Base-by-base conservation (phyloP, 768 basidiomycete species). In the Psilocybe cyanescens region DNA sequence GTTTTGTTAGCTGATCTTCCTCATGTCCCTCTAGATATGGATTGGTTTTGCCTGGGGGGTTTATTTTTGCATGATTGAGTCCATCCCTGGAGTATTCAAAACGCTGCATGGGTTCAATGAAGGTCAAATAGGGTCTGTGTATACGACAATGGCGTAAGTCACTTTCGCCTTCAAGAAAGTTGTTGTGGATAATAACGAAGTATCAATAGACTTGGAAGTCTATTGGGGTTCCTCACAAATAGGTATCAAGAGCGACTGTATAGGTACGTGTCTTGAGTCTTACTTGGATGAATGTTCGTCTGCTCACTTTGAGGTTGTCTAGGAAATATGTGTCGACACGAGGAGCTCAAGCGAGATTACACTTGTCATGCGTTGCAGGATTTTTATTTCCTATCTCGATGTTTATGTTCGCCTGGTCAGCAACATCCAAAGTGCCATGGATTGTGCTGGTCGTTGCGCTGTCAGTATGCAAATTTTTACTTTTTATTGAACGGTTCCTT, bases 31-130 rank as follows among this genome's bases (percentile, higher is more conserved):
- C 11, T 69, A 89, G 86, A 65, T 87, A 14, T 88, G 86, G 87
- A 73, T 86, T 16, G 85, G 85, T 57, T 85, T 92, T 58, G 81
- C 82, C 0, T 93, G 91, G 90, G 90, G 91, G 0, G 83, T 91
- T 6, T 73, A 89, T 33, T 93, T 84, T 66, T 85, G 84, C 29
- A 65, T 49, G 56, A 62, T 61, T 83, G 85, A 46, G 74, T 86
- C 85, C 1, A 78, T 88, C 45, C 76, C 82, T 8, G 81, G 78
- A n/a, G 83, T 86, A 45, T 88, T 91, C 73, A 65, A 70, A 39
- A 73, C 68, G 0, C 74, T 90, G 4, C 86, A 91, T 67, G 71
- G 75, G 52, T 91, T 91, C 69, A 81, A 77, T 61, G 75, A 75
- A 7, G 86, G 86, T 1, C 75, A 86, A 64, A 75, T 83, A 4